Evolutionary conservation across 1,284 basidiomycete species (phyloP).

Genomic region (Microbotryum violaceum): DNA sequence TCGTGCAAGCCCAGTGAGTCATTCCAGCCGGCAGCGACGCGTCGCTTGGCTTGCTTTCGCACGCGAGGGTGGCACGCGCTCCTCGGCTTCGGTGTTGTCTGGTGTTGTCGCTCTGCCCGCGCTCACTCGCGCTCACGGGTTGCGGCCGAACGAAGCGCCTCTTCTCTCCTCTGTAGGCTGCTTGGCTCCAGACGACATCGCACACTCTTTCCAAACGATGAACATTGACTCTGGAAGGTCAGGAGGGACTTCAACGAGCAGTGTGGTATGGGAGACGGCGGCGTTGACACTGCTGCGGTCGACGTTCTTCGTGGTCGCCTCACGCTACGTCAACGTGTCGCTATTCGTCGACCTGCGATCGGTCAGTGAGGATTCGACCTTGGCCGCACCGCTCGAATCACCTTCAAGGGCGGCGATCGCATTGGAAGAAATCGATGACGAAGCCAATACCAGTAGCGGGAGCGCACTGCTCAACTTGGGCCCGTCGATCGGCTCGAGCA

Average conservation of each 20-base stretch:
- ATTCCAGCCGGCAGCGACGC: too few relatives aligned
- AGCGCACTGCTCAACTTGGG: slow-evolving; percentile 2
- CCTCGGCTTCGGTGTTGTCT: too few relatives aligned
- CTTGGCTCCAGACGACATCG: too few relatives aligned
- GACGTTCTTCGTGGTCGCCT: slow-evolving; percentile 33
- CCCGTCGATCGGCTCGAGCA: not conserved
- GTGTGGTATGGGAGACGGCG: slow-evolving; percentile 12
- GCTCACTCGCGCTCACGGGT: too few relatives aligned
- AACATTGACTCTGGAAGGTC: too few relatives aligned
- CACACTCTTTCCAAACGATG: too few relatives aligned
- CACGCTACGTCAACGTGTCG: slow-evolving; percentile 30
- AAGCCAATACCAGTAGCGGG: slow-evolving; percentile 8
- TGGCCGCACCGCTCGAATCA: slow-evolving; percentile 4
- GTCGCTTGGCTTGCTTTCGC: too few relatives aligned
- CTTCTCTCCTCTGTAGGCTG: too few relatives aligned
- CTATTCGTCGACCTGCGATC: slow-evolving; percentile 31
- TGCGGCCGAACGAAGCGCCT: too few relatives aligned
- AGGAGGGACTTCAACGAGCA: not conserved
- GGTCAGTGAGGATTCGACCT: slow-evolving; percentile 28
- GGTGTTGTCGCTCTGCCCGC: too few relatives aligned
- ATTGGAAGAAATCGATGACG: slow-evolving; percentile 15
- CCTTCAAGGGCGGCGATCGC: not conserved
- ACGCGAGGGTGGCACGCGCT: too few relatives aligned
- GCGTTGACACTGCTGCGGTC: slow-evolving; percentile 24
- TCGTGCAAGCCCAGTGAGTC: too few relatives aligned